Evolutionary conservation across 1,284 basidiomycete genomes (phyloP).

Genomic region (Lignosus rhinocerotis): DNA sequence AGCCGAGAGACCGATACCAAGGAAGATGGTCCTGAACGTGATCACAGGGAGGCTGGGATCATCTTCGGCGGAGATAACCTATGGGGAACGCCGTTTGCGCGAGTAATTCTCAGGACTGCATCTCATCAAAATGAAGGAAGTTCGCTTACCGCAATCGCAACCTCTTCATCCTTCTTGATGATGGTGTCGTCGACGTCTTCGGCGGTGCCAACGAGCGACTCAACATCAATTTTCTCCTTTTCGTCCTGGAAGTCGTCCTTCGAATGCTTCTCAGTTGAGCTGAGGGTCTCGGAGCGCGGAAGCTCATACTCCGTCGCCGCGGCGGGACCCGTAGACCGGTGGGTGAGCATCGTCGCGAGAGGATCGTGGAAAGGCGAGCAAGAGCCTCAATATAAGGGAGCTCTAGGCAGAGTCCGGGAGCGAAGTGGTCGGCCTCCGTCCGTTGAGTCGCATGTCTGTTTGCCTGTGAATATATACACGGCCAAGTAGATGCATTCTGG

Average conservation of each 20-base stretch:
- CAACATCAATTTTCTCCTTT: constrained; percentile 29
- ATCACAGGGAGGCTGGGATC: constrained; percentile 56
- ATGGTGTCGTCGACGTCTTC: constrained; percentile 30
- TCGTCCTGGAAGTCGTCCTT: constrained; percentile 12
- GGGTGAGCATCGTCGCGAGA: constrained; percentile 1
- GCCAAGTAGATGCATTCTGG: neutral
- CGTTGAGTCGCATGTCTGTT: constrained; percentile 1
- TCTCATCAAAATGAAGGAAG: neutral
- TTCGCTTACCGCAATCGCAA: constrained; percentile 41
- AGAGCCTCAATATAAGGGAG: neutral
- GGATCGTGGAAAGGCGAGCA: neutral
- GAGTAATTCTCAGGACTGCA: neutral
- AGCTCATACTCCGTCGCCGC: constrained; percentile 10
- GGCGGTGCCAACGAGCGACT: constrained; percentile 18
- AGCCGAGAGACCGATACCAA: constrained; percentile 61
- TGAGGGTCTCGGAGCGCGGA: constrained; percentile 13
- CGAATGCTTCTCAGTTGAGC: constrained; percentile 21
- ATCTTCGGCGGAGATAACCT: constrained; percentile 55
- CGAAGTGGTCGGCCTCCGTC: neutral
- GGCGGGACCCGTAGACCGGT: neutral
- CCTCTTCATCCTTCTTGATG: constrained; percentile 47
- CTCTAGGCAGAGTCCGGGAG: neutral
- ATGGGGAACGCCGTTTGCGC: neutral
- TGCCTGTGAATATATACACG: constrained; percentile 11
- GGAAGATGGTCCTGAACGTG: constrained; percentile 58